phyloP scores from a whole-genome alignment of 805 yeast species.

The Kluyveromyces lactis region DNA sequence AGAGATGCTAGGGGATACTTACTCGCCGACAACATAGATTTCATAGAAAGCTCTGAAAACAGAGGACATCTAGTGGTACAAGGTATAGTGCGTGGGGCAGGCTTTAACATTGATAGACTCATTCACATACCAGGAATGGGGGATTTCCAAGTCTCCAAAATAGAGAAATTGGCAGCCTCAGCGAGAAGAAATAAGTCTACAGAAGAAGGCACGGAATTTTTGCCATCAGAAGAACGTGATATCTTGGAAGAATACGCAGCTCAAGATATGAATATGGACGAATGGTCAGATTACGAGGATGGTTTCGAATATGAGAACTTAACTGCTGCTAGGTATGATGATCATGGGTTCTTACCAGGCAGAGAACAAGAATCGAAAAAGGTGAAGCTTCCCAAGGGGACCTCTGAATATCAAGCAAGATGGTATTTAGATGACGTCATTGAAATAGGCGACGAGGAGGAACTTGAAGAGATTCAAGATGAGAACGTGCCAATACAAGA shows the following conservation, averaged over 20 bases:
- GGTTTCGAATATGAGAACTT: slow-evolving; percentile 26
- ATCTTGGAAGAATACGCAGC: slow-evolving; percentile 53
- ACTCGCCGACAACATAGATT: slow-evolving; percentile 55
- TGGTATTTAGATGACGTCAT: slow-evolving; percentile 61
- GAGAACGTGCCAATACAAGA: slow-evolving; percentile 32
- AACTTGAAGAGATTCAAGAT: slow-evolving; percentile 27
- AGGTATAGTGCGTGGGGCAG: slow-evolving; percentile 83
- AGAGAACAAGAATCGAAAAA: slow-evolving; percentile 21
- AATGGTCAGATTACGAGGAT: slow-evolving; percentile 27
- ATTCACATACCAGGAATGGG: slow-evolving; percentile 88
- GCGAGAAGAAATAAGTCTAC: slow-evolving; percentile 15
- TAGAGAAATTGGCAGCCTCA: slow-evolving; percentile 43
- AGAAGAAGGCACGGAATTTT: slow-evolving; percentile 19
- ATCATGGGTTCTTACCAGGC: slow-evolving; percentile 33
- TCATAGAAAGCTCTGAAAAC: slow-evolving; percentile 18
- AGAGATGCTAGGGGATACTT: slow-evolving; percentile 88
- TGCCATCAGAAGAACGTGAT: slow-evolving; percentile 41
- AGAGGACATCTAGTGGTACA: slow-evolving; percentile 47
- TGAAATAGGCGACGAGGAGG: slow-evolving; percentile 26
- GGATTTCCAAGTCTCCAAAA: slow-evolving; percentile 67
- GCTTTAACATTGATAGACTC: slow-evolving; percentile 67
- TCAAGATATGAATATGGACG: slow-evolving; percentile 42
- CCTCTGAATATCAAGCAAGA: slow-evolving; percentile 72
- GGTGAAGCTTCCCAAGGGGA: slow-evolving; percentile 58
- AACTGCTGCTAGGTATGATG: slow-evolving; percentile 32